These are phyloP conservation scores for Cenococcum geophilum DNA, from an alignment of 495 filamentous ascomycete species.

Conservation along the genomic window DNA sequence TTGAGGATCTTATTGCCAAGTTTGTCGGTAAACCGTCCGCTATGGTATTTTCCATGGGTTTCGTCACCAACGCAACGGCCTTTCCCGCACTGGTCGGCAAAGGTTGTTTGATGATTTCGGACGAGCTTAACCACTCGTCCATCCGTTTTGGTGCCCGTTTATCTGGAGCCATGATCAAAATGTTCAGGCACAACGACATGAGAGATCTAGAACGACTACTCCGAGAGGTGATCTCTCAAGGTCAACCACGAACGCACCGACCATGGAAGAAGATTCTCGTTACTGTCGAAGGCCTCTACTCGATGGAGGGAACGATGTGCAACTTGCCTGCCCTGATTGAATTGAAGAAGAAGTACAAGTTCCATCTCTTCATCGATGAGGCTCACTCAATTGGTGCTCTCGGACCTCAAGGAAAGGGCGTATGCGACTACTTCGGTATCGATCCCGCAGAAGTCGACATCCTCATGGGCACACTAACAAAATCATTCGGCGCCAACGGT, in stretches of 20 bases:
- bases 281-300: conserved; percentile 94
- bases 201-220: conserved; percentile 73
- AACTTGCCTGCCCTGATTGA: conserved; percentile 80
- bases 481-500: conserved; percentile 97
- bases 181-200: conserved; percentile 98
- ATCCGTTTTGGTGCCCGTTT: conserved; percentile 92
- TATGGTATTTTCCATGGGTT: conserved; percentile 99
- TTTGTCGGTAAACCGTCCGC: conserved; percentile 91
- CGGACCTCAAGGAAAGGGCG: conserved; percentile 79
- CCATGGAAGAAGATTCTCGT: conserved; percentile 99
- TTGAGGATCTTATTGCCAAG: conserved; percentile 78
- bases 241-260: conserved; percentile 91
- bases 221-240: conserved; percentile 88
- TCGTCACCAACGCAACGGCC: conserved; percentile 83
- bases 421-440: conserved; percentile 94
- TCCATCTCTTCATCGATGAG: conserved; percentile 90
- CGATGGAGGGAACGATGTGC: conserved; percentile 98
- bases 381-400: conserved; percentile 94
- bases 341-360: conserved; percentile 93
- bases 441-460: conserved; percentile 86
- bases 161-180: conserved; percentile 87
- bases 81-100: conserved; percentile 89
- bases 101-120: conserved; percentile 87
- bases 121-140: conserved; percentile 95
- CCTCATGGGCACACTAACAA: conserved; percentile 96